Conservation (phyloP, 179 eudicot species). For the Beta macrorhiza region DNA sequence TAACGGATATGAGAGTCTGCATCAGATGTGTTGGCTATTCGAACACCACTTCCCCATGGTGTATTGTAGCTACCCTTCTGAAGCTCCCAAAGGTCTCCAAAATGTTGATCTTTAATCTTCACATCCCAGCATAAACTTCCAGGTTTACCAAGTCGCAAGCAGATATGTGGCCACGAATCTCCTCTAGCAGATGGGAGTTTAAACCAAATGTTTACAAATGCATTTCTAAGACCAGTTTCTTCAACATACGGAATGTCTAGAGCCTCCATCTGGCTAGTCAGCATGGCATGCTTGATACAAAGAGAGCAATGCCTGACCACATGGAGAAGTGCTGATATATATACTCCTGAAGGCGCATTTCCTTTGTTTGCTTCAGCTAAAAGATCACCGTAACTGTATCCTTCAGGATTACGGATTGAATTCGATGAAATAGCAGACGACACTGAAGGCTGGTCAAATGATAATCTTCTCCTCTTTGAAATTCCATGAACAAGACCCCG, state of each 20-base stretch:
- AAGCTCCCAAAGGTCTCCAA: conserved; percentile 94
- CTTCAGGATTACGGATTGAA: conserved; percentile 37
- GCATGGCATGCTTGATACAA: conserved; percentile 88
- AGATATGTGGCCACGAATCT: conserved; percentile 75
- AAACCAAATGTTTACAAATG: conserved; percentile 85
- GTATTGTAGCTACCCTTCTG: conserved; percentile 72
- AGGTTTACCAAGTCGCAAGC: conserved; percentile 85
- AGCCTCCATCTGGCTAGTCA: conserved; percentile 93
- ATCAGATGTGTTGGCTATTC: conserved; percentile 91
- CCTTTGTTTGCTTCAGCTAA: conserved; percentile 94
- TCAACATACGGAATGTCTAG: conserved; percentile 85
- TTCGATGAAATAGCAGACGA: conserved; percentile 39
- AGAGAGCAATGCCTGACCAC: conserved; percentile 96
- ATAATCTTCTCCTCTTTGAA: conserved; percentile 57
- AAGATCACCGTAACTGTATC: conserved; percentile 69
- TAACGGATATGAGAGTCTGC: conserved; percentile 90
- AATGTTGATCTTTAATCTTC: conserved; percentile 87
- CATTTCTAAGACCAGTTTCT: conserved; percentile 71
- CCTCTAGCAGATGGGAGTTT: conserved; percentile 74
- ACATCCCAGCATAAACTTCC: conserved; percentile 99
- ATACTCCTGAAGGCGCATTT: conserved; percentile 71
- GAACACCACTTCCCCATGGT: conserved; percentile 90
- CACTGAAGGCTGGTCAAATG: conserved; percentile 38
- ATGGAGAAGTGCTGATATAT: conserved; percentile 77
- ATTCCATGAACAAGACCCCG: conserved; percentile 33